A percentile compares a stretch with the other conserved stretches of the same genome.
These are phyloP conservation scores for Ceratocystis ficicola DNA, from an alignment of 2,329 filamentous ascomycete genomes.

Conservation along the genomic window DNA sequence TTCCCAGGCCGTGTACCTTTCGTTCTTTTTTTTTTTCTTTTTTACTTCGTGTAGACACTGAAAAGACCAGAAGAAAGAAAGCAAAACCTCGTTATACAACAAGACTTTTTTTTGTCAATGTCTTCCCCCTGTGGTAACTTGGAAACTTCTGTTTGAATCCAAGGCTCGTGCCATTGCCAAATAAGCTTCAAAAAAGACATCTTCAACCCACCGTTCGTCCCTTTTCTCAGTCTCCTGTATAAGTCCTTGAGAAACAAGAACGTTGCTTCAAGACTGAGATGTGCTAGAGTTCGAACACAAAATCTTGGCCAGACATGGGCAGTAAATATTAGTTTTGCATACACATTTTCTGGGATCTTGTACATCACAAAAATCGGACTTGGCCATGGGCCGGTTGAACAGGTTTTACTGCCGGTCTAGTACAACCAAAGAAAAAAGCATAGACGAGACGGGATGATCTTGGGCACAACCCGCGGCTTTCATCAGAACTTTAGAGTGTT, in stretches of 20 bases:
- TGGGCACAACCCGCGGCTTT: too few relatives aligned
- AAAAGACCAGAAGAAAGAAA: too few relatives aligned
- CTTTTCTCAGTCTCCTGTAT: not conserved
- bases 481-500: too few relatives aligned
- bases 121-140: too few relatives aligned
- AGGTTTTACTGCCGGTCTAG: not conserved
- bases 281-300: too few relatives aligned
- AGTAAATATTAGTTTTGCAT: not conserved
- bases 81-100: too few relatives aligned
- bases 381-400: not conserved
- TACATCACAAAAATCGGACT: not conserved
- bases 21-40: not conserved
- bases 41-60: too few relatives aligned
- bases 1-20: not conserved
- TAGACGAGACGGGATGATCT: not conserved
- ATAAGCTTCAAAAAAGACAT: not conserved
- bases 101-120: too few relatives aligned
- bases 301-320: too few relatives aligned
- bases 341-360: not conserved
- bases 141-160: too few relatives aligned
- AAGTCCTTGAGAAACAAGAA: not conserved
- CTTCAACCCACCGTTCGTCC: not conserved
- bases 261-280: too few relatives aligned
- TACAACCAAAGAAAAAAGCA: not conserved
- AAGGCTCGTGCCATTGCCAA: too few relatives aligned